Conservation (phyloP, 192 early-diverging fungal genomes). For the Funneliformis geosporum region DNA sequence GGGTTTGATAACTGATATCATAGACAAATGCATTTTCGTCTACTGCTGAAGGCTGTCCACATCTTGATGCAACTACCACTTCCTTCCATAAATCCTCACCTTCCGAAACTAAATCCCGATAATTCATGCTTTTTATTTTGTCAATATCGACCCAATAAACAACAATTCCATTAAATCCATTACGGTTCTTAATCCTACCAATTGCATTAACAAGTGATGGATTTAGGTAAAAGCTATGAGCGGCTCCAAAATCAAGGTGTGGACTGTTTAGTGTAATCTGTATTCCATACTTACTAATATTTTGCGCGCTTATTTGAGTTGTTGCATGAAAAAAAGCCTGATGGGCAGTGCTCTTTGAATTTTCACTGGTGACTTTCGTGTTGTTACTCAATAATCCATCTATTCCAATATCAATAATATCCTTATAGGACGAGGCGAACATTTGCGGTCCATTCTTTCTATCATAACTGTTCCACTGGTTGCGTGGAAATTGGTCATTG, state of each 20-base stretch:
- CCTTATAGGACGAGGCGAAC: not conserved
- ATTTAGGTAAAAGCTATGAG: not conserved
- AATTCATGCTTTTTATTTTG: not conserved
- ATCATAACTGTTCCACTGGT: not conserved
- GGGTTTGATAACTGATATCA: not conserved
- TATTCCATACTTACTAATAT: constrained; percentile 1
- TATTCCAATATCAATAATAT: not conserved
- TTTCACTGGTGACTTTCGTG: not conserved
- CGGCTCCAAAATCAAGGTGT: not conserved
- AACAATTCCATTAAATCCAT: not conserved
- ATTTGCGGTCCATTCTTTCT: not conserved
- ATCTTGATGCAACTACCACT: not conserved
- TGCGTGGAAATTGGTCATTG: not conserved
- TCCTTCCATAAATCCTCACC: not conserved
- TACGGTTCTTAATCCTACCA: not conserved
- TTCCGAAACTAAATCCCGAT: constrained; percentile 1
- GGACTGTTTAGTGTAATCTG: not conserved
- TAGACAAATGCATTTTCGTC: not conserved
- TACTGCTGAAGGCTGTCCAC: not conserved
- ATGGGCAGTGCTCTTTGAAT: not conserved
- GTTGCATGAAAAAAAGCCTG: constrained; percentile 1
- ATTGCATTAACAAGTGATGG: not conserved
- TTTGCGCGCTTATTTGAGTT: not conserved
- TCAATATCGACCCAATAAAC: constrained; percentile 1
- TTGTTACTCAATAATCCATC: not conserved